phyloP scores from a whole-genome alignment of 208 protist species.

The Herpetomonas muscarum region DNA sequence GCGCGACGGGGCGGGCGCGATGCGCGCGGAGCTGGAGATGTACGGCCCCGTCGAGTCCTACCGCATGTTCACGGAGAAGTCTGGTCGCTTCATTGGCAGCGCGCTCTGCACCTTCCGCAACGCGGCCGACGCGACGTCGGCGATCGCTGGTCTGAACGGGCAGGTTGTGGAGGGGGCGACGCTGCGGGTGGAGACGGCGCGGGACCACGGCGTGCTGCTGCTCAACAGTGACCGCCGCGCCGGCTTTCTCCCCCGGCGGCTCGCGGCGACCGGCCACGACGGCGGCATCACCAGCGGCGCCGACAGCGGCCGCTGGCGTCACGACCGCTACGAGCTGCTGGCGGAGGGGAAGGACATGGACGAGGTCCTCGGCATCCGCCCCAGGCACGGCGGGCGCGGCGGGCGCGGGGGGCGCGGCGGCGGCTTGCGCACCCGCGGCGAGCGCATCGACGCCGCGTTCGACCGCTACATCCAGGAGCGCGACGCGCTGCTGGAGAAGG shows the following conservation, averaged over 20 bases:
- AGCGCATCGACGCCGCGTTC: constrained; percentile 42
- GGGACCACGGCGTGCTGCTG: constrained; percentile 82
- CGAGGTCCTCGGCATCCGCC: constrained; percentile 38
- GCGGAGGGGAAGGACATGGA: constrained; percentile 50
- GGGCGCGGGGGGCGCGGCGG: constrained; percentile 27
- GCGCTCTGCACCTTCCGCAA: constrained; percentile 87
- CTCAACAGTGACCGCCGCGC: constrained; percentile 34
- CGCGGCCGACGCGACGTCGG: constrained; percentile 76
- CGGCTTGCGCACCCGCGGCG: constrained; percentile 2
- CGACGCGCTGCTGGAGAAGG: constrained; percentile 19
- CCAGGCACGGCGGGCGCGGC: constrained; percentile 16
- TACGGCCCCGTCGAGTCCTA: constrained; percentile 86
- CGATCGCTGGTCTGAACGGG: constrained; percentile 73
- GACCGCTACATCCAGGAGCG: constrained; percentile 54
- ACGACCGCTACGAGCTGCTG: constrained; percentile 73
- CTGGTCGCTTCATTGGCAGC: constrained; percentile 78
- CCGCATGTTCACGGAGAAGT: constrained; percentile 83
- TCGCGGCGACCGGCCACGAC: constrained; percentile 14
- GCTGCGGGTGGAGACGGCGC: constrained; percentile 62
- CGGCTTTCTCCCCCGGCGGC: constrained; percentile 26
- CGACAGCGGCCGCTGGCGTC: constrained; percentile 38
- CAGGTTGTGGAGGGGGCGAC: constrained; percentile 49
- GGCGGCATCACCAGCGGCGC: neutral
- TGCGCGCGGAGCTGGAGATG: constrained; percentile 75
- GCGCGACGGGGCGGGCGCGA: constrained; percentile 58